Percentiles rank a stretch among this genome's conserved stretches.
Conservation (phyloP, 768 basidiomycete species). For the Mycena rebaudengoi region DNA sequence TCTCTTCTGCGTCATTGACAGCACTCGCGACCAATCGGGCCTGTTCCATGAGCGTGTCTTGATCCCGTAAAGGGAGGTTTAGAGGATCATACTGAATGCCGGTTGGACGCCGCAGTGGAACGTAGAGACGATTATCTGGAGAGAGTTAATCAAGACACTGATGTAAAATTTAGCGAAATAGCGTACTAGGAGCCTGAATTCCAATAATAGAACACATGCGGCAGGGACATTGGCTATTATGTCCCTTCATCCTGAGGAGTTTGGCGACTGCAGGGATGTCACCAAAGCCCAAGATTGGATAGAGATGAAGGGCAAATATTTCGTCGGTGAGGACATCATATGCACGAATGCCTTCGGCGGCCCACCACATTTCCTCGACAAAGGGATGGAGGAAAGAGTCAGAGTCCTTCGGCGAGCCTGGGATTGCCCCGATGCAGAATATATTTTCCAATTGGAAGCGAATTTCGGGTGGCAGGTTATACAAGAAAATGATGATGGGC, state of each 20-base stretch:
- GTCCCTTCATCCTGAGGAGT: slow-evolving; percentile 10
- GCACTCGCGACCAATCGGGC: slow-evolving; percentile 29
- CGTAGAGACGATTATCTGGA: not conserved
- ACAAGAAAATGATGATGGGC: slow-evolving; percentile 38
- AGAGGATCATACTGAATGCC: slow-evolving; percentile 28
- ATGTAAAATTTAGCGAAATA: not conserved
- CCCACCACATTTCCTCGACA: slow-evolving; percentile 32
- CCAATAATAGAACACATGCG: slow-evolving; percentile 5
- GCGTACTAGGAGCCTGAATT: not conserved
- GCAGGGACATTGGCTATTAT: slow-evolving; percentile 1
- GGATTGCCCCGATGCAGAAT: slow-evolving; percentile 43
- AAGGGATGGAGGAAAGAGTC: slow-evolving; percentile 44
- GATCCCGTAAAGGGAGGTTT: slow-evolving; percentile 25
- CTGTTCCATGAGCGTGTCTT: slow-evolving; percentile 22
- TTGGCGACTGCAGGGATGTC: slow-evolving; percentile 2
- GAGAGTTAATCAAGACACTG: too few species aligned
- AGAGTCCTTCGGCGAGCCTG: slow-evolving; percentile 37
- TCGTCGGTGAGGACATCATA: not conserved
- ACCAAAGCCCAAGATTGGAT: not conserved
- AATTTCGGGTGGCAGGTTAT: slow-evolving; percentile 44
- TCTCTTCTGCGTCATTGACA: slow-evolving; percentile 20
- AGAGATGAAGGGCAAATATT: not conserved
- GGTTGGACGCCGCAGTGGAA: not conserved
- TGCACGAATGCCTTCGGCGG: not conserved
- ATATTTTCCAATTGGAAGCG: slow-evolving; percentile 38